A percentile compares a stretch with the other conserved stretches of the same genome.
Evolutionary conservation across 495 filamentous ascomycete genomes (phyloP).

Genomic region (Hypoxylon perforatum): DNA sequence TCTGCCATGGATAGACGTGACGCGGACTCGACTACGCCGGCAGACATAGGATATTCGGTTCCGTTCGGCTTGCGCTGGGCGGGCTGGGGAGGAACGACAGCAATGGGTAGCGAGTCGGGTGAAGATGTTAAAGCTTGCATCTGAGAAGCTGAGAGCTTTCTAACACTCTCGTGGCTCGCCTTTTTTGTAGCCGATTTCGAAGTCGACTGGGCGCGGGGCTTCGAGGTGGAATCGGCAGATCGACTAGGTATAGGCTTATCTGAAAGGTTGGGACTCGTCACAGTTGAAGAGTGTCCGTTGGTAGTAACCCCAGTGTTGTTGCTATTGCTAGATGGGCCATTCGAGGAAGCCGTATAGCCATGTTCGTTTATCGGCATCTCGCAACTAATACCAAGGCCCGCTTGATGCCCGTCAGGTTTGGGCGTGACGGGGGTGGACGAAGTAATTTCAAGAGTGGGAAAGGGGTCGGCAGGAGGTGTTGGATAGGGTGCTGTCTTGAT

Average conservation of each 20-base stretch:
- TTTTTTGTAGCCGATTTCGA: constrained; percentile 46
- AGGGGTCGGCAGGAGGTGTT: constrained; percentile 33
- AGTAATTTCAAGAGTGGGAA: constrained; percentile 42
- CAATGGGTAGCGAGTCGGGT: constrained; percentile 61
- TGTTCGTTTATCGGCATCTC: constrained; percentile 4
- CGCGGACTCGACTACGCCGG: constrained; percentile 47
- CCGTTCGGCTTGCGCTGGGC: constrained; percentile 42
- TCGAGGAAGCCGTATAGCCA: constrained; percentile 3
- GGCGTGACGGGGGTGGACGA: constrained; percentile 30
- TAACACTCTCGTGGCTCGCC: constrained; percentile 52
- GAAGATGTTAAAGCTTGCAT: constrained; percentile 65
- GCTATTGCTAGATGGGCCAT: constrained; percentile 4
- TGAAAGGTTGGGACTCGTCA: not conserved
- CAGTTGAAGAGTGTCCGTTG: constrained; percentile 24
- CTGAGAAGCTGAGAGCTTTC: constrained; percentile 67
- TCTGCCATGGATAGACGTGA: constrained; percentile 47
- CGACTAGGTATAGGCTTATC: constrained; percentile 14
- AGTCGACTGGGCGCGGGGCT: constrained; percentile 36
- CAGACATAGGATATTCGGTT: constrained; percentile 49
- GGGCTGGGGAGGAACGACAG: constrained; percentile 41
- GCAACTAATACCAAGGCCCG: not conserved
- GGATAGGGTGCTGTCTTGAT: constrained; percentile 17
- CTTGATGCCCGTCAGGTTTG: constrained; percentile 9
- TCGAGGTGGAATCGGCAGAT: constrained; percentile 21
- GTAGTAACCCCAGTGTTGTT: not conserved